Base-by-base conservation (phyloP, 1,284 basidiomycete species). In the Naganishia albida region DNA sequence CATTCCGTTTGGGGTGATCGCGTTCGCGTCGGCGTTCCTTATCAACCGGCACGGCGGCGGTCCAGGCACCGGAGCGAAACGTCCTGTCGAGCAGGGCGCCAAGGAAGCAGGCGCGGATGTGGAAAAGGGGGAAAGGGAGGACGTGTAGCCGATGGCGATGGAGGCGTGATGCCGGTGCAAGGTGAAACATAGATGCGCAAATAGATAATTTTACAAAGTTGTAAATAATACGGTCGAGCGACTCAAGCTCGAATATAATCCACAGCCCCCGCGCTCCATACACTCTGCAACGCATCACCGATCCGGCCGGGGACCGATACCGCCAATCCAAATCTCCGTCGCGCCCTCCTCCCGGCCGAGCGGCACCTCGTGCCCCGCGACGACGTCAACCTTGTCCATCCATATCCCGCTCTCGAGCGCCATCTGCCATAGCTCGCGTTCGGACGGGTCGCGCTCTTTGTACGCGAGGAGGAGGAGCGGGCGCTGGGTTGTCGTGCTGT, bases 371-470 rank as follows among this genome's bases (percentile, higher is more conserved):
- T 83, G 86, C 0, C 91, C 81, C 53, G 81, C 80, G 44, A 83
- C 79, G 56, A 88, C 83, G 28, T 77, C 70, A 0, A 92, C 86
- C 25, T 83, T 26, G 6, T 70, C 69, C 69, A 77, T 64, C 23
- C 60, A 55, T 1, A 80, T 71, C 0, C 74, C 74, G 6, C 68
- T 78, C 0, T 79, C 78, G 18, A 75, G 71, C n/a, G 83, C 78
- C 79, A 85, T 81, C 7, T 79, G 77, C 90, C 90, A 93, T 26
- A 93, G 78, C 2, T 81, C 82, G 48, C 89, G 80, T 77, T 93
- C 91, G 0, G 83, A 84, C 0, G 80, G 72, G 72, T 93, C 87
- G 38, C 90, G 85, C 74, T 92, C 86, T 73, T 93, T 92, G 80
- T 92, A 93, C 2, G 88, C 90, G 43, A 93, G 74, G 3, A 93